A percentile compares a stretch with the other conserved stretches of the same genome.
These are phyloP conservation scores for Phylloporus sp. DNA, from an alignment of 768 basidiomycete species.

Conservation along the genomic window DNA sequence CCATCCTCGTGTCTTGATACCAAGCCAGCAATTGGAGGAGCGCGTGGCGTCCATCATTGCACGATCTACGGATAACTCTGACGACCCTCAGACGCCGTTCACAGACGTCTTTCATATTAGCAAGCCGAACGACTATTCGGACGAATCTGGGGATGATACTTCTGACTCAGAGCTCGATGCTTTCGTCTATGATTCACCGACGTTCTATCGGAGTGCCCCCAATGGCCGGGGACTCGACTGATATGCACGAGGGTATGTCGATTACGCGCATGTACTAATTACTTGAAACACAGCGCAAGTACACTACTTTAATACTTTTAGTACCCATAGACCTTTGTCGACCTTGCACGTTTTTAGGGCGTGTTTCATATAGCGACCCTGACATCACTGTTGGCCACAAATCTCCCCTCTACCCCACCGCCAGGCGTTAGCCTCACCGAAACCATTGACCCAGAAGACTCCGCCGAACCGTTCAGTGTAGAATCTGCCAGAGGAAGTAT, in stretches of 20 bases:
- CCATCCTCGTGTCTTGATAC: slow-evolving; percentile 37
- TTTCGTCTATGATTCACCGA: slow-evolving; percentile 58
- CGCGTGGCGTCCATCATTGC: slow-evolving; percentile 80
- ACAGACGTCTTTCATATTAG: slow-evolving; percentile 69
- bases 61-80: slow-evolving; percentile 57
- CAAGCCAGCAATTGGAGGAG: slow-evolving; percentile 65
- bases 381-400: slow-evolving; percentile 17
- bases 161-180: slow-evolving; percentile 44
- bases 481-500: slow-evolving; percentile 13
- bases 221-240: slow-evolving; percentile 36
- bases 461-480: slow-evolving; percentile 3
- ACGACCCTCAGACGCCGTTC: slow-evolving; percentile 77
- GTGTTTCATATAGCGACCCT: slow-evolving; percentile 7
- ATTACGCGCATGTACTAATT: slow-evolving; percentile 4
- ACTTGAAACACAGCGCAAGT: not conserved
- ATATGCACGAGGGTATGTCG: not conserved
- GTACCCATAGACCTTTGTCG: not conserved
- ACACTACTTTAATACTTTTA: not conserved
- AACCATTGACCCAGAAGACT: slow-evolving; percentile 16
- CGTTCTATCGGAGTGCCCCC: slow-evolving; percentile 41
- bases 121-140: slow-evolving; percentile 31
- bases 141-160: slow-evolving; percentile 47
- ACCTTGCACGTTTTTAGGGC: slow-evolving; percentile 6
- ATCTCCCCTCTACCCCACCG: slow-evolving; percentile 13
- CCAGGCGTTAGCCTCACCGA: slow-evolving; percentile 7